Base-by-base conservation (phyloP, 106 monocot species). In the Acorus calamus region DNA sequence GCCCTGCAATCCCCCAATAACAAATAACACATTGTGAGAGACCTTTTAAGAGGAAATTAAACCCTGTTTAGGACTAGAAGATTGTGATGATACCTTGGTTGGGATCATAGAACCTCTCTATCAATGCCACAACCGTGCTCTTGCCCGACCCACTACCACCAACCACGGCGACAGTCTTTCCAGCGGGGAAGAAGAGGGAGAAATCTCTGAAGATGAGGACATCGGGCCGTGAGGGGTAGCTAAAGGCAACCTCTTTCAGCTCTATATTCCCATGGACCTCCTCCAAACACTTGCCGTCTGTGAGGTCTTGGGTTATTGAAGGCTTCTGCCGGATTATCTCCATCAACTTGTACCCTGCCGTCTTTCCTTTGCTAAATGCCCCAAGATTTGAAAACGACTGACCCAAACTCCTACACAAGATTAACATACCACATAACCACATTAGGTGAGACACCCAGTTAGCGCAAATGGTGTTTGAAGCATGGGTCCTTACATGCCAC, bases 81-180 rank as follows among this genome's bases (percentile, higher is more conserved):
- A 9, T 52, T 55, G 7, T 47, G 52, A 48, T 75, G n/a, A 28
- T 79, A 99, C 98, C 98, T 57, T 83, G 74, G 66, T 99, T 99
- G 11, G 92, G 98, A 83, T 99, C 98, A 71, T 99, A 99, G 64
- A 99, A 92, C 52, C 98, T 80, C 79, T 92, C 92, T 14, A 99
- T 86, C 61, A 99, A 74, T 68, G 98, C 75, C 8, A 99, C 85
- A 14, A 92, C 86, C 50, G 98, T 99, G 56, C 88, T 92, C 75
- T 99, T 99, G 55, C 98, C 98, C 14, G 92, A 99, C 0, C 98
- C 98, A 73, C 98, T 99, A 6, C 85, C 98, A 65, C 98, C 98
- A 56, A 99, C 98, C 28, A 99, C 81, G n/a, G 92, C 98, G 66
- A 77, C 83, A 2, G 92, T 92, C 71, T 86, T 92, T 14, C 88